Conservation (phyloP, 495 filamentous ascomycete species). For the Friedmanniomyces simplex region DNA sequence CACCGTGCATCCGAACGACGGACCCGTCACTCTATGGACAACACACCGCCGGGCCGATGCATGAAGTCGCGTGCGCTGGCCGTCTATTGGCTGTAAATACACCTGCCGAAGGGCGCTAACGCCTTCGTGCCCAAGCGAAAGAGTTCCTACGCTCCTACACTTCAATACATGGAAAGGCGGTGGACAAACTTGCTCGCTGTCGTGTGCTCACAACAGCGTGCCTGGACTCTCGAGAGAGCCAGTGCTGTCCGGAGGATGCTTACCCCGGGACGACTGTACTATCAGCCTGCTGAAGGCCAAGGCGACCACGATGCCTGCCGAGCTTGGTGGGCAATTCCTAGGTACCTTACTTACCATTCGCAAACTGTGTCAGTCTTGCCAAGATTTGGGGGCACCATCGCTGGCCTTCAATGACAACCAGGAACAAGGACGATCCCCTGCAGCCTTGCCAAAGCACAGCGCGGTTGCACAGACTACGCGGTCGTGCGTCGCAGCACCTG, state of each 20-base stretch:
- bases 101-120: not conserved
- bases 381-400: not conserved
- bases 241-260: no score
- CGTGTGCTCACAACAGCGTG: not conserved
- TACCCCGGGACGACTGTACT: no score
- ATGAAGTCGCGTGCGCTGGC: not conserved
- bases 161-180: slow-evolving; percentile 1
- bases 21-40: not conserved
- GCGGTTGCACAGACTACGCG: not conserved
- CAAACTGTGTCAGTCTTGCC: not conserved
- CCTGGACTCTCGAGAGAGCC: no score
- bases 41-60: not conserved
- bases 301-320: no score
- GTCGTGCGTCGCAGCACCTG: not conserved
- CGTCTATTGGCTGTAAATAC: not conserved
- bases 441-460: not conserved
- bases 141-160: not conserved
- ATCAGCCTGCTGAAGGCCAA: no score
- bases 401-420: not conserved
- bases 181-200: not conserved
- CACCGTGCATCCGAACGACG: not conserved
- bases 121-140: not conserved
- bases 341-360: not conserved
- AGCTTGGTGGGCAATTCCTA: not conserved
- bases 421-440: not conserved